These are phyloP conservation scores for Aschersonia sp. DNA, from an alignment of 2,329 filamentous ascomycete genomes.

Conservation along the genomic window DNA sequence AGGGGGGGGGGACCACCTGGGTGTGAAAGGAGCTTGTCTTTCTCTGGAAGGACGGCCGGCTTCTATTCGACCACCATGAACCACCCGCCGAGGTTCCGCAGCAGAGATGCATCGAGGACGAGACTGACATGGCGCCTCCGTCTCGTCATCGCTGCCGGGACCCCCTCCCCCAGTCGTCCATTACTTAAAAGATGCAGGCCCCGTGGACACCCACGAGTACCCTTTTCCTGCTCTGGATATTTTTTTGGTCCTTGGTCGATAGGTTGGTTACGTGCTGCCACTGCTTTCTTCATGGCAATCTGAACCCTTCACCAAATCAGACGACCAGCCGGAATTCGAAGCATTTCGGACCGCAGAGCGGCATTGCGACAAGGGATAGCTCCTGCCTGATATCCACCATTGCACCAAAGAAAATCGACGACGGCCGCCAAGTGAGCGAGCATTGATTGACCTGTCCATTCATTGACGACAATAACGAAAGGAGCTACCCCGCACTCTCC, in stretches of 20 bases:
- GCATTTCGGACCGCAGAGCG: neutral
- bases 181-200: neutral
- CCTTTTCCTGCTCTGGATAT: too few relatives aligned
- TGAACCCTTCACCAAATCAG: too few relatives aligned
- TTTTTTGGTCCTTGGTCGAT: too few relatives aligned
- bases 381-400: neutral
- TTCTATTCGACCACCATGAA: neutral
- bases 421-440: too few relatives aligned
- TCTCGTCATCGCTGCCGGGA: neutral
- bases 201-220: neutral
- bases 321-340: too few relatives aligned
- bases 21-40: neutral
- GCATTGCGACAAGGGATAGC: neutral
- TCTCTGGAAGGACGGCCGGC: neutral
- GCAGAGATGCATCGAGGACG: neutral
- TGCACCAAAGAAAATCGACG: neutral
- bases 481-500: slow-evolving; percentile 5
- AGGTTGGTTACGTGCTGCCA: too few relatives aligned
- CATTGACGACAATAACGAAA: neutral
- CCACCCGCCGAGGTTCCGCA: neutral
- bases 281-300: too few relatives aligned
- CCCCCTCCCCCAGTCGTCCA: neutral
- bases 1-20: too few relatives aligned
- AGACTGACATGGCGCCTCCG: neutral
- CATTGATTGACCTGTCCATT: too few relatives aligned